phyloP scores from a whole-genome alignment of 306 rosid species.

The Rosa chinensis region DNA sequence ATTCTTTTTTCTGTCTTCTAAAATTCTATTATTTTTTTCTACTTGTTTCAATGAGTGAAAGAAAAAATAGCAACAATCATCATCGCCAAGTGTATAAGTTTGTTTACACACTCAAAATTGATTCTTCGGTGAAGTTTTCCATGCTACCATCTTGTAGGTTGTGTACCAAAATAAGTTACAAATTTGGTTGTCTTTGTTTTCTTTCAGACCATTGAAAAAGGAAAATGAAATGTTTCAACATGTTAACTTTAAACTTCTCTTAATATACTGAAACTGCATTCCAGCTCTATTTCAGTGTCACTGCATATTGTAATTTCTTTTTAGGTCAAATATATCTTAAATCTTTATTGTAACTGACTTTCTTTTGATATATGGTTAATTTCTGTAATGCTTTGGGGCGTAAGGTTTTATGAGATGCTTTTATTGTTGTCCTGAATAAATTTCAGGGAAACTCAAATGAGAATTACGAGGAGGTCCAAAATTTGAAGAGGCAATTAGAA shows the following conservation, averaged over 20 bases:
- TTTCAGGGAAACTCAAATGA: slow-evolving; percentile 47
- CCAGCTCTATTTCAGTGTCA: not conserved
- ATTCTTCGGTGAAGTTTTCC: not conserved
- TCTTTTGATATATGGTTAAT: not conserved
- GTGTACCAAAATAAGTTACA: not conserved
- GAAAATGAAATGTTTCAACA: not conserved
- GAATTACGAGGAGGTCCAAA: slow-evolving; percentile 51
- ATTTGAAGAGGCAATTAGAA: slow-evolving; percentile 61
- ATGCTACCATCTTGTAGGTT: not conserved
- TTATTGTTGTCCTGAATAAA: slow-evolving; percentile 15
- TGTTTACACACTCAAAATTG: not conserved
- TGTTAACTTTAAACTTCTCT: not conserved
- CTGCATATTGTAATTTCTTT: not conserved
- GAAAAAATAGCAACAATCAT: not conserved
- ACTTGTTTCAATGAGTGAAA: not conserved
- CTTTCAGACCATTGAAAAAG: not conserved
- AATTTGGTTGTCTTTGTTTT: not conserved
- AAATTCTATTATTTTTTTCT: not conserved
- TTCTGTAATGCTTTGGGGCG: not conserved
- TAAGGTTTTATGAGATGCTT: slow-evolving; percentile 24
- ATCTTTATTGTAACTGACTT: not conserved
- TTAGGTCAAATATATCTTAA: not conserved
- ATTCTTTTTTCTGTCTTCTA: not conserved
- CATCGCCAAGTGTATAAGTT: not conserved
- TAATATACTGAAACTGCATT: not conserved